A percentile compares a stretch with the other conserved stretches of the same genome.
Evolutionary conservation across 2,329 filamentous ascomycete genomes (phyloP).

Genomic region (Stachybotrys echinatus): DNA sequence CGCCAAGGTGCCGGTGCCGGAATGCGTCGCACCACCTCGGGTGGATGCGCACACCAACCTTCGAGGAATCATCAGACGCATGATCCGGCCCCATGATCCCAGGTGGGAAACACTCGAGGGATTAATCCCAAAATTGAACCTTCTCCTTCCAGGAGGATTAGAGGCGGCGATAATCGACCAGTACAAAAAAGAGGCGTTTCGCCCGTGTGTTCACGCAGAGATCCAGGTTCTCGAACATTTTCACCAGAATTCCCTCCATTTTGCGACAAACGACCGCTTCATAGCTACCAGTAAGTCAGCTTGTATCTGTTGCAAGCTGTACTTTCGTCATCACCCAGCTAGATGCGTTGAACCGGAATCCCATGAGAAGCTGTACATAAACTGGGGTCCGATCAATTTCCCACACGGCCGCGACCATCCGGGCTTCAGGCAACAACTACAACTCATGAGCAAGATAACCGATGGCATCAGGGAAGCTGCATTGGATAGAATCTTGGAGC

Average conservation of each 20-base stretch:
- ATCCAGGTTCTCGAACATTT: constrained; percentile 43
- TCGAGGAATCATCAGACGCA: too few relatives aligned
- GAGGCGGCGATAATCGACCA: not conserved
- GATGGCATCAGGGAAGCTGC: too few relatives aligned
- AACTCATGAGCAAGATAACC: not conserved
- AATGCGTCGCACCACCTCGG: too few relatives aligned
- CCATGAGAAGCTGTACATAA: constrained; percentile 33
- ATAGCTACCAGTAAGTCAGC: constrained; percentile 48
- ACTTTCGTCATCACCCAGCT: constrained; percentile 34
- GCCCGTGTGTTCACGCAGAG: constrained; percentile 36
- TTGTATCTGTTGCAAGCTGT: constrained; percentile 43
- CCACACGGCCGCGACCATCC: not conserved
- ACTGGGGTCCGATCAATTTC: constrained; percentile 26
- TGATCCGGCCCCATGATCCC: too few relatives aligned
- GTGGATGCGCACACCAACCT: too few relatives aligned
- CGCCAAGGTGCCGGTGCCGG: too few relatives aligned
- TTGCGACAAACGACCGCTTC: constrained; percentile 33
- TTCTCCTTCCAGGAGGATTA: too few relatives aligned
- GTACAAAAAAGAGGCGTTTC: not conserved
- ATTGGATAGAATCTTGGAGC: too few relatives aligned
- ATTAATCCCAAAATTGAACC: too few relatives aligned
- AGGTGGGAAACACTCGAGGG: too few relatives aligned
- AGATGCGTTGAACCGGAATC: constrained; percentile 22
- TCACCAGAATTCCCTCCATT: constrained; percentile 20
- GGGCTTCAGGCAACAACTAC: not conserved